phyloP scores from a whole-genome alignment of 805 yeast genomes.

The Yarrowia sp. region DNA sequence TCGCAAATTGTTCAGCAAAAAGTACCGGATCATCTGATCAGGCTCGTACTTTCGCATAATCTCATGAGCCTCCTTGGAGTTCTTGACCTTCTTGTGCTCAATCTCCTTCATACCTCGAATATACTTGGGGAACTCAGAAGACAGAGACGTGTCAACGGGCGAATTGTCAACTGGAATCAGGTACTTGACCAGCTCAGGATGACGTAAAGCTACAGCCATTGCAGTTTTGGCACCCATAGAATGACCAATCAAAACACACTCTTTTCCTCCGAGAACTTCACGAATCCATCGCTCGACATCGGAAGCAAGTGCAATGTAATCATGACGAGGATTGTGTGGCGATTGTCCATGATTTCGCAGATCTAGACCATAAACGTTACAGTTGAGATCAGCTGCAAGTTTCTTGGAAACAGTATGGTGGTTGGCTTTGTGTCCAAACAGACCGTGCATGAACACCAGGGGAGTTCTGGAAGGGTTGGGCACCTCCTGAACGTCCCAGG shows the following conservation, averaged over 20 bases:
- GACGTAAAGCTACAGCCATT: slow-evolving; percentile 75
- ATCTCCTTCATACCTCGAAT: slow-evolving; percentile 61
- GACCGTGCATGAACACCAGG: slow-evolving; percentile 77
- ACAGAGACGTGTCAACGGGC: slow-evolving; percentile 64
- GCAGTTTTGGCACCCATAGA: slow-evolving; percentile 85
- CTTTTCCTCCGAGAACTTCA: slow-evolving; percentile 41
- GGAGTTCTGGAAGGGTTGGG: slow-evolving; percentile 45
- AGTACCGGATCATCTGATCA: slow-evolving; percentile 63
- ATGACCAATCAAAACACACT: slow-evolving; percentile 43
- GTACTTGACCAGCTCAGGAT: slow-evolving; percentile 59
- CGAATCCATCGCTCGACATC: slow-evolving; percentile 76
- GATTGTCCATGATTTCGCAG: slow-evolving; percentile 91
- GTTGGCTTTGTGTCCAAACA: slow-evolving; percentile 82
- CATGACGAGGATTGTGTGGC: slow-evolving; percentile 69
- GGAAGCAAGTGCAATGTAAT: slow-evolving; percentile 76
- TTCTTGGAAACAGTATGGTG: slow-evolving; percentile 68
- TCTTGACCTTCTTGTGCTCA: slow-evolving; percentile 46
- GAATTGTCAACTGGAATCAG: slow-evolving; percentile 85
- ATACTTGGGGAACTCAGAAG: slow-evolving; percentile 64
- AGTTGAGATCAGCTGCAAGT: slow-evolving; percentile 40
- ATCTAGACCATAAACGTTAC: slow-evolving; percentile 49
- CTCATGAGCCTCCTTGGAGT: slow-evolving; percentile 65
- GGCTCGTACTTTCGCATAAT: slow-evolving; percentile 62
- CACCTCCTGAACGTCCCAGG: slow-evolving; percentile 50
- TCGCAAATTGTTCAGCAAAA: slow-evolving; percentile 67